Conservation (phyloP, 31 red algal genomes). For the Pterothamnion heteromorphum region DNA sequence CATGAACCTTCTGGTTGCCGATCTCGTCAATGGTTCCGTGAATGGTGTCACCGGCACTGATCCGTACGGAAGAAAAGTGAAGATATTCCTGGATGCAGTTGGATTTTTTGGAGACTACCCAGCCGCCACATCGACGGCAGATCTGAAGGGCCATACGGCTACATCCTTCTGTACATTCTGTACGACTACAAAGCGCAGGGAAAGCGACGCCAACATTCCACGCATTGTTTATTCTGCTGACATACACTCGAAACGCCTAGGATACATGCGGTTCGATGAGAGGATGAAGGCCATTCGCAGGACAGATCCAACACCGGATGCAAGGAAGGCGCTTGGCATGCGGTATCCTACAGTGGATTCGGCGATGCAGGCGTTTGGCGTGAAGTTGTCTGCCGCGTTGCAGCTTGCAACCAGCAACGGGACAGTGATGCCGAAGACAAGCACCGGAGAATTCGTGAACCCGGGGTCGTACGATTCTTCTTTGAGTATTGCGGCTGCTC, state of each 20-base stretch:
- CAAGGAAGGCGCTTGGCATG: neutral
- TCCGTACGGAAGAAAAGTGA: neutral
- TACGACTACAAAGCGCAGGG: neutral
- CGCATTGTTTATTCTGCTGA: neutral
- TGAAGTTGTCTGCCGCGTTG: neutral
- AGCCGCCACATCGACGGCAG: neutral
- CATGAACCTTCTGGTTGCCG: neutral
- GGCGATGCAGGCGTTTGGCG: neutral
- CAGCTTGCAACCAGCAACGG: neutral
- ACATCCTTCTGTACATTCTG: too few species aligned
- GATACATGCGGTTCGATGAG: conserved; percentile 1
- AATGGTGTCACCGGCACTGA: neutral
- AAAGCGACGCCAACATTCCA: neutral
- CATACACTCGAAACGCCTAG: neutral
- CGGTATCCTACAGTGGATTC: neutral
- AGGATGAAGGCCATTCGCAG: neutral
- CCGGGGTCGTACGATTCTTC: neutral
- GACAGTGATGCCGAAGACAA: neutral
- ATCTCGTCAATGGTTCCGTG: neutral
- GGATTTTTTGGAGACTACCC: neutral
- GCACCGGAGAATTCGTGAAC: neutral
- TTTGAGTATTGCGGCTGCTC: neutral
- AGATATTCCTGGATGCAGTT: neutral
- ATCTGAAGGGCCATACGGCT: neutral
- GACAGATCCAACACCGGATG: neutral